Evolutionary conservation across 345 rosid species (phyloP).

Genomic region (Psidium friedrichsthalianum): DNA sequence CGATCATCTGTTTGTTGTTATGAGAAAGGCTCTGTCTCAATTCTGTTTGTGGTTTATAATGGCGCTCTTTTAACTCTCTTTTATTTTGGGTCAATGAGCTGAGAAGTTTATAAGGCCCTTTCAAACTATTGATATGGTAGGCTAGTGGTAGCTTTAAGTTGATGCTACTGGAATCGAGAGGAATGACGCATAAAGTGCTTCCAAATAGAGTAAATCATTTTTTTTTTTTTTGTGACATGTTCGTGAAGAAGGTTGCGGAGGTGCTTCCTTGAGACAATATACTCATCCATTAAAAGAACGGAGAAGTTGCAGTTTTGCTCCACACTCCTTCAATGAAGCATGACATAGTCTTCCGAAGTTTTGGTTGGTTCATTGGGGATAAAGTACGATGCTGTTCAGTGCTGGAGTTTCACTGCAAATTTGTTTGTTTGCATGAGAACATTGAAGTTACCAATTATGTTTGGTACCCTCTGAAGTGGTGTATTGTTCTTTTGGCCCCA

Average conservation of each 20-base stretch:
- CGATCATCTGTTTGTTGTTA: neutral
- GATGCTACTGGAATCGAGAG: neutral
- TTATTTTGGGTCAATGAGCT: neutral
- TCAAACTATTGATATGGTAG: neutral
- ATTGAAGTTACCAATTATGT: neutral
- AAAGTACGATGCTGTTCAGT: neutral
- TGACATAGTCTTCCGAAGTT: neutral
- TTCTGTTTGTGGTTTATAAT: neutral
- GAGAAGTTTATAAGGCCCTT: neutral
- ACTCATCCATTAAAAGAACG: neutral
- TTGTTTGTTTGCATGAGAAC: neutral
- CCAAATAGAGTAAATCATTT: neutral
- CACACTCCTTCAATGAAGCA: neutral
- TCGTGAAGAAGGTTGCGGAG: neutral
- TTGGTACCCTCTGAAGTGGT: neutral
- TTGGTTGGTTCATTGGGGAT: neutral
- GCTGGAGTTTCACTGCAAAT: neutral
- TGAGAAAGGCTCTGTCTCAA: neutral
- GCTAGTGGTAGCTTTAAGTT: neutral
- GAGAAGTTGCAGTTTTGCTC: neutral
- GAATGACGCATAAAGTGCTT: neutral
- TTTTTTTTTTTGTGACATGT: neutral
- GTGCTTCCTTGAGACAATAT: neutral
- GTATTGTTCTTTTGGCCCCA: neutral
- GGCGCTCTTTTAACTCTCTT: neutral